Evolutionary conservation across 306 rosid species (phyloP), one percentile per base, ranked within the genome.

Genomic region (Biancaea sappan): DNA sequence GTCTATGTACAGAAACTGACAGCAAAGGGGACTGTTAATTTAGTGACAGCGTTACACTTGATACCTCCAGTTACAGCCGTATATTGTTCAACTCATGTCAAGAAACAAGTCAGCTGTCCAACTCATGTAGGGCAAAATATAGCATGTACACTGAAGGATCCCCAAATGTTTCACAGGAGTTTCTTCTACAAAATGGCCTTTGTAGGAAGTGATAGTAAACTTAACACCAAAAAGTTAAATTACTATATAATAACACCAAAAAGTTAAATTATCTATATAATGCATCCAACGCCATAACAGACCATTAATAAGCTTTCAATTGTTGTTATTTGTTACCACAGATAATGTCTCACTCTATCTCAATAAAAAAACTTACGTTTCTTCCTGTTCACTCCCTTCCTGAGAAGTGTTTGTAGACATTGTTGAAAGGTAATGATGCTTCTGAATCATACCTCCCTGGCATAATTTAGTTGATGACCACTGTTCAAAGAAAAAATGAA

Each of bases 301-400:
- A 72, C 53, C 46, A 60, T 15, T 56, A 47, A 32, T 22, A 57
- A 12, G 69, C 50, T 79, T 73, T 44, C 10, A 1, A 71, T 66
- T 26, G 41, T 9, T 6, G 47, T 35, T 19, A 50, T 12, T 16
- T 16, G 34, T 47, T 25, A 53, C 48, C 38, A 63, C 14, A 48
- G 31, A 37, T 44, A 61, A 8, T 21, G 71, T 72, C 32, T 4
- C 14, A 14, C 10, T 54, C n/a, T n/a, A 53, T 77, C 65, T 80
- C 73, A 69, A 80, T 62, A 63, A 0, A 73, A 64, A 26, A 65
- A 75, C 88, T 78, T 79, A 85, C 88, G 74, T 81, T 72, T 80
- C 58, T 13, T 66, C 19, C 32, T 71, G 29, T 62, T 79, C 80
- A 38, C 69, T 67, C 40, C 72, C 78, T 32, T 58, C 77, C 70